Evolutionary conservation across 495 filamentous ascomycete genomes (phyloP).

Genomic region (Neurospora cerealis): DNA sequence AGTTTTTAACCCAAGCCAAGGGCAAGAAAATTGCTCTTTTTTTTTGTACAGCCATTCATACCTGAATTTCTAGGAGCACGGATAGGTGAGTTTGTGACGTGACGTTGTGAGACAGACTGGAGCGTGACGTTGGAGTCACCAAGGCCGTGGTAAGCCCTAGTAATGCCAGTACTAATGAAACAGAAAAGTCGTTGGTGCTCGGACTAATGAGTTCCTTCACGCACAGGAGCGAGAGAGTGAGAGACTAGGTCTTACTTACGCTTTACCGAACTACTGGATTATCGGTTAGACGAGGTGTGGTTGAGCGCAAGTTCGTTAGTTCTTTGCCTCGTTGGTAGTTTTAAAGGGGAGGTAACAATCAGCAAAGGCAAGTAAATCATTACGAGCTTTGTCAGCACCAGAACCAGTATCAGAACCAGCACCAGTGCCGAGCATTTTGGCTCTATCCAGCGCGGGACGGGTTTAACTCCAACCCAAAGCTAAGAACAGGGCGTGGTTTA

Average conservation of each 20-base stretch:
- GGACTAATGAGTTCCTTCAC: background rate
- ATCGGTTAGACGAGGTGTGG: background rate
- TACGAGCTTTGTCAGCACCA: background rate
- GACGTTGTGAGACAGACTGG: background rate
- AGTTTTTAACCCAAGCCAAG: background rate
- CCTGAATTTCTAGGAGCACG: background rate
- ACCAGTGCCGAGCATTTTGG: background rate
- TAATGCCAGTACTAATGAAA: too few species aligned
- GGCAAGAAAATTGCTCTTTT: background rate
- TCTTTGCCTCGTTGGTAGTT: too few species aligned
- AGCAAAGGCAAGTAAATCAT: background rate
- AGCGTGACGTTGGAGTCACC: background rate
- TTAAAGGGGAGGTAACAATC: background rate
- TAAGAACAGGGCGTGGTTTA: background rate
- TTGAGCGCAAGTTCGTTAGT: background rate
- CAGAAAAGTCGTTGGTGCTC: background rate
- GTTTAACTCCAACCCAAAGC: background rate
- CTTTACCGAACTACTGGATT: background rate
- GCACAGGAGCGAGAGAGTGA: background rate
- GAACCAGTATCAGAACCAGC: background rate
- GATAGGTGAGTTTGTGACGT: background rate
- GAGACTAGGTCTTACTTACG: background rate
- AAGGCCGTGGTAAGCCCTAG: background rate
- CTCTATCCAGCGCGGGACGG: background rate
- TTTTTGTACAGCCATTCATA: background rate